Base-by-base conservation (phyloP, 2,329 filamentous ascomycete genomes). In the Sclerotinia sclerotiorum region DNA sequence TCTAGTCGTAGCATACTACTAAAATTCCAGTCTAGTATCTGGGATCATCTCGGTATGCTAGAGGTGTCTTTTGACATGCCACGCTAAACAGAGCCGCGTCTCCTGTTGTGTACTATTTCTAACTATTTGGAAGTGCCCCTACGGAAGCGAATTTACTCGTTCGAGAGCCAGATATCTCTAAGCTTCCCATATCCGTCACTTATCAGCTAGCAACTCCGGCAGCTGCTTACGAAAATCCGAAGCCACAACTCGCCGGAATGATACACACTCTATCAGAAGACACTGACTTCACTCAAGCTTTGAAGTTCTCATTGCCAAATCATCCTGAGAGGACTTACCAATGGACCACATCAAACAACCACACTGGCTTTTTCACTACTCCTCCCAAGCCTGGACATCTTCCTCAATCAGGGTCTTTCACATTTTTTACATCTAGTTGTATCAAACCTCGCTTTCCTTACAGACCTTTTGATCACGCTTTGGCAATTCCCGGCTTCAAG, bases 391-490 rank as follows among this genome's bases (percentile, higher is more conserved):
- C 88, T 27, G 67, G 67, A 54, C 48, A 55, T 42, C 27, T 69
- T 19, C 67, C 67, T 13, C 46, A 51, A 60, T 84, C 88, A 62
- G 89, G 89, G 52, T 89, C 88, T 68, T 94, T 97, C 74, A 97
- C 92, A 0, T 99, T 99, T 77, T 81, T 98, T 10, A 93, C 94
- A 4, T 95, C 93, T 0, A 97, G 93, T 54, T 99, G 95, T 79
- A 93, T 98, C 75, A 92, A 97, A 74, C 90, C 76, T 91, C 90
- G 93, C 24, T 93, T 98, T 68, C 95, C 95, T 0, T 99, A 99
- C 79, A 91, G 86, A 55, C 91, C 92, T 0, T 79, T 93, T n/a
- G 87, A 92, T 51, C 92, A 97, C 76, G 87, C 94, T 0, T 83
- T 98, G 3, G 85, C 90, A 15, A 91, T 97, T 57, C 90, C 90